Percentiles rank a stretch among this genome's conserved stretches.
Conservation (phyloP, 2,329 filamentous ascomycete species). For the Sarocladiaceae sp. region DNA sequence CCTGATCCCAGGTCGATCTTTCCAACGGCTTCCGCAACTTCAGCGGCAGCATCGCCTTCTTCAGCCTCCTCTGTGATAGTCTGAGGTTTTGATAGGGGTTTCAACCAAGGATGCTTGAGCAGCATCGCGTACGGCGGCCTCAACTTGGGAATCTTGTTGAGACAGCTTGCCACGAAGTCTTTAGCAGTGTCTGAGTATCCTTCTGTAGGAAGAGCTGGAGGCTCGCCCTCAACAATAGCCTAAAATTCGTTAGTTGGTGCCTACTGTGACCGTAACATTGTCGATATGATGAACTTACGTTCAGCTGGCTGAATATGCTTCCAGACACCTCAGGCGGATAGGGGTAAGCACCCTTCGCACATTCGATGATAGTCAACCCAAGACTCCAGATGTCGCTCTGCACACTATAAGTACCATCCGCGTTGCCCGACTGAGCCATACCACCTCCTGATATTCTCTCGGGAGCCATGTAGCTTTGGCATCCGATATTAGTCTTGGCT, state of each 20-base stretch:
- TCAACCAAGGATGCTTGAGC: constrained; percentile 84
- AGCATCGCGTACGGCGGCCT: constrained; percentile 93
- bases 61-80: constrained; percentile 69
- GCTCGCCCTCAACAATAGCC: constrained; percentile 98
- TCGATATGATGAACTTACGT: constrained; percentile 58
- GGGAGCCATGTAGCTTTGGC: constrained; percentile 98
- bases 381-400: constrained; percentile 98
- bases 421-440: constrained; percentile 63
- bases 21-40: constrained; percentile 38
- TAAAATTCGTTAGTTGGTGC: constrained; percentile 32
- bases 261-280: not conserved
- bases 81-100: constrained; percentile 68
- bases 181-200: constrained; percentile 75
- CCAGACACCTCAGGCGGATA: constrained; percentile 97
- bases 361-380: constrained; percentile 92
- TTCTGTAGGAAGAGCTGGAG: constrained; percentile 75
- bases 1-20: constrained; percentile 36
- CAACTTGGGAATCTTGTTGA: constrained; percentile 88
- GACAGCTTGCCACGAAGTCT: constrained; percentile 82
- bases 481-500: constrained; percentile 97
- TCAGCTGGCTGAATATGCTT: constrained; percentile 96
- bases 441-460: constrained; percentile 89
- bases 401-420: constrained; percentile 88
- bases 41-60: constrained; percentile 48
- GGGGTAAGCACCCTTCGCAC: constrained; percentile 88